Evolutionary conservation across 164 flowering plant species (phyloP).

Genomic region (Annona cherimola): DNA sequence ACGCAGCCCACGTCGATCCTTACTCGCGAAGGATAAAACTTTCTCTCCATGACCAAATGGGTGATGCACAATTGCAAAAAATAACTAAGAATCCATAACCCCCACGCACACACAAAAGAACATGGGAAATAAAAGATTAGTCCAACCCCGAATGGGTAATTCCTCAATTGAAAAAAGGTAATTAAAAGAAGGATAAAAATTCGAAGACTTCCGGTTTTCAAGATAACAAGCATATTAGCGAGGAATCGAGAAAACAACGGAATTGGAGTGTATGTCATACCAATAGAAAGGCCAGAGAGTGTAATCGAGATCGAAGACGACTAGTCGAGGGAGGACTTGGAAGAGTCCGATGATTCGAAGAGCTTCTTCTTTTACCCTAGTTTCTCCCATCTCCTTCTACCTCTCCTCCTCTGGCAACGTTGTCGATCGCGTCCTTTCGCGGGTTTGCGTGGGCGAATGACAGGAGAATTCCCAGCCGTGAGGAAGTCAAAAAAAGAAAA

Average conservation of each 20-base stretch:
- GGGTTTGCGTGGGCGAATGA: not conserved
- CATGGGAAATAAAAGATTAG: too few species aligned
- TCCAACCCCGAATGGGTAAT: not conserved
- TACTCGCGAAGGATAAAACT: too few species aligned
- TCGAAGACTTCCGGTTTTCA: not conserved
- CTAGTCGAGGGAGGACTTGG: slow-evolving; percentile 68
- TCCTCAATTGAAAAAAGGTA: not conserved
- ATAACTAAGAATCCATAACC: too few species aligned
- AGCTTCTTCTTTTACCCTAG: slow-evolving; percentile 76
- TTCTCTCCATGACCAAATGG: too few species aligned
- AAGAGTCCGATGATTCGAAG: slow-evolving; percentile 64
- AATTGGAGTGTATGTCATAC: slow-evolving; percentile 22
- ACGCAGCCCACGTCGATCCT: too few species aligned
- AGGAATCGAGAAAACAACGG: not conserved
- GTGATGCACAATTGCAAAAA: too few species aligned
- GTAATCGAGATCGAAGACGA: slow-evolving; percentile 98
- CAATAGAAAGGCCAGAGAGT: slow-evolving; percentile 99
- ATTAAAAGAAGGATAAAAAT: not conserved
- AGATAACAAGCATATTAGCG: not conserved
- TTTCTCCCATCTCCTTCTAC: slow-evolving; percentile 48
- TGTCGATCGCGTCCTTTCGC: not conserved
- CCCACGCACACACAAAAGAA: too few species aligned
- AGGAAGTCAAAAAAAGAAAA: not conserved
- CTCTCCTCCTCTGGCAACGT: not conserved
- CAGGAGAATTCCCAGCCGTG: not conserved